Conservation (phyloP, 148 eudicot genomes). For the Dysphania ambrosioides region DNA sequence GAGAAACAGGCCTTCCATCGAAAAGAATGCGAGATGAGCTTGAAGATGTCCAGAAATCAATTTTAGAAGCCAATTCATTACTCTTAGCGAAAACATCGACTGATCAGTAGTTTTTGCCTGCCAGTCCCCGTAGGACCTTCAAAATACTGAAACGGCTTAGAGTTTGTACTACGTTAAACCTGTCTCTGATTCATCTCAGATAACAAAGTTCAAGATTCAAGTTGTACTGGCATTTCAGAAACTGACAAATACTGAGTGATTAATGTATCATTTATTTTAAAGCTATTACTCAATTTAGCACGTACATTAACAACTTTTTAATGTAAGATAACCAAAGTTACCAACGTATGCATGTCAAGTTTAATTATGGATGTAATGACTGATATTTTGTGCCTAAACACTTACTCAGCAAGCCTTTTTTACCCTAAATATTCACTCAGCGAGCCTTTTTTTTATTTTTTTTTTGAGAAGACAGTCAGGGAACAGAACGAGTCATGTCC, state of each 20-base stretch:
- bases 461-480: not conserved
- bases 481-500: not conserved
- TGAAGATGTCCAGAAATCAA: slow-evolving; percentile 41
- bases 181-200: no score
- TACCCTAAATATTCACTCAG: no score
- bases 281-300: no score
- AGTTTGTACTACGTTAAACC: not conserved
- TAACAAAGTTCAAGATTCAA: not conserved
- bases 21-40: slow-evolving; percentile 53
- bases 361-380: no score
- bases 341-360: no score
- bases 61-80: slow-evolving; percentile 43
- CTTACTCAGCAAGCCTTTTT: no score
- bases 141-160: not conserved
- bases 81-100: slow-evolving; percentile 28
- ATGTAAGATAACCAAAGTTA: no score
- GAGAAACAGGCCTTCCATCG: slow-evolving; percentile 29
- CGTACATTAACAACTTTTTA: no score
- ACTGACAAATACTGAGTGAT: not conserved
- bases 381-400: no score
- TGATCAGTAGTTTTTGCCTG: slow-evolving; percentile 25
- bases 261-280: no score
- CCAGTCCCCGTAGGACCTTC: slow-evolving; percentile 12
- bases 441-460: no score
- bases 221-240: not conserved